Base-by-base conservation (phyloP, 2,329 filamentous ascomycete species). In the Neonectria coccinea region DNA sequence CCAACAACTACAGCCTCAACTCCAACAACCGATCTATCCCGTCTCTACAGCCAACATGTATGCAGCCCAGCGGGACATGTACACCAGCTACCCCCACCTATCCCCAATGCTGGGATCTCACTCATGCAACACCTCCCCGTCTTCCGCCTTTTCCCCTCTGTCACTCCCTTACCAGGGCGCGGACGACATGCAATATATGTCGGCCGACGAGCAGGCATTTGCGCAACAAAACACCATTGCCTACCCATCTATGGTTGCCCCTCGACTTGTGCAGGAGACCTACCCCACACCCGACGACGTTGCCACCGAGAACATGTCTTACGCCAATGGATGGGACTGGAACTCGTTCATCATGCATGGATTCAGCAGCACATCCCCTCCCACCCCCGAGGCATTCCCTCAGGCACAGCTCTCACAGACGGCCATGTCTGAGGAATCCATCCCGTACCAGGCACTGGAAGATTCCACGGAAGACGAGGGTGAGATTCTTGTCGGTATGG, bases 401-500 rank as follows among this genome's bases (percentile, higher is more conserved):
- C 82, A 83, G 5, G 78, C 81, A 3, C 85, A 88, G 67, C 81
- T 86, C 50, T 75, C 81, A 2, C 81, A 84, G 55, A 79, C 83
- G 14, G 74, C 83, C 10, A 76, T 83, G 33, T 77, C 84, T 11
- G 85, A 88, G 52, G 85, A 86, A 62, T 75, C 79, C 6, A 82
- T 84, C 54, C 77, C 81, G 11, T 86, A 84, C 65, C 80, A 85
- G 59, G 70, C 84, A 6, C 77, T 87, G 25, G 83, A 85, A 33
- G 83, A 87, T 42, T 75, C 80, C 11, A 47, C 59, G 7, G 82
- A 86, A 52, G 87, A 88, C 29, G 87, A 88, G 50, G 90, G 88
- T 41, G 91, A 94, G 73, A 90, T 93, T 64, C 84, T 95, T 2
- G 85, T 94, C n/a, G 92, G 92, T 20, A 90, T 96, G 86, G 92